These are phyloP conservation scores for Xylariaceae sp. DNA, from an alignment of 2,329 filamentous ascomycete genomes.

Conservation along the genomic window DNA sequence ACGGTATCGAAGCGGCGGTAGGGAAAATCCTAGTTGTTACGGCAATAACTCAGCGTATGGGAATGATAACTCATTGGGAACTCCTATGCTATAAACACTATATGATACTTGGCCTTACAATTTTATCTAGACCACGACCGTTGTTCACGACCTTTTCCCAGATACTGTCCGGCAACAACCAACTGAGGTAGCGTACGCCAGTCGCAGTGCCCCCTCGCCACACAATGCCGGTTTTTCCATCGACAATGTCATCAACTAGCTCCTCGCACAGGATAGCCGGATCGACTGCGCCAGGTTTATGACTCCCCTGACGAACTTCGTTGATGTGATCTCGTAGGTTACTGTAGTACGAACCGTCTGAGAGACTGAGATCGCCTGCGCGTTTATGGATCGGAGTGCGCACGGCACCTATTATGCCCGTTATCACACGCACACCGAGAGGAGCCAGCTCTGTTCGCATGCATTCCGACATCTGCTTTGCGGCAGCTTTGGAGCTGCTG, in stretches of 20 bases:
- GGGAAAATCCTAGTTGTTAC: too few species aligned
- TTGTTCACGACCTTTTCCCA: constrained; percentile 2
- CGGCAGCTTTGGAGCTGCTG: constrained; percentile 3
- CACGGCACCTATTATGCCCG: constrained; percentile 12
- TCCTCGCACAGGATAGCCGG: background rate
- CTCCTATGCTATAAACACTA: too few species aligned
- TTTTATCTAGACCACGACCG: background rate
- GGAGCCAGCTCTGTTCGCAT: constrained; percentile 6
- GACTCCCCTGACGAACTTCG: background rate
- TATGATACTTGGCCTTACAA: background rate
- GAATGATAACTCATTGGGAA: too few species aligned
- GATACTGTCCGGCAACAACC: background rate
- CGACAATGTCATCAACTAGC: background rate
- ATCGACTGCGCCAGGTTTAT: constrained; percentile 1
- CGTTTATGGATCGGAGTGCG: constrained; percentile 14
- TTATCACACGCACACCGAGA: constrained; percentile 7
- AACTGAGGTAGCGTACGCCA: background rate
- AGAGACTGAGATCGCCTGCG: background rate
- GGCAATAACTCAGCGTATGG: too few species aligned
- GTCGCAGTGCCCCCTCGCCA: constrained; percentile 3
- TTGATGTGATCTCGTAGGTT: background rate
- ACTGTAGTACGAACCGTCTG: background rate
- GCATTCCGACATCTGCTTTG: background rate
- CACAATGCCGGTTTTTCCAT: background rate
- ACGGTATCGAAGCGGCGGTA: too few species aligned